These are phyloP conservation scores for Spizellomyces sp. DNA, from an alignment of 192 early-diverging fungal genomes.

Conservation along the genomic window DNA sequence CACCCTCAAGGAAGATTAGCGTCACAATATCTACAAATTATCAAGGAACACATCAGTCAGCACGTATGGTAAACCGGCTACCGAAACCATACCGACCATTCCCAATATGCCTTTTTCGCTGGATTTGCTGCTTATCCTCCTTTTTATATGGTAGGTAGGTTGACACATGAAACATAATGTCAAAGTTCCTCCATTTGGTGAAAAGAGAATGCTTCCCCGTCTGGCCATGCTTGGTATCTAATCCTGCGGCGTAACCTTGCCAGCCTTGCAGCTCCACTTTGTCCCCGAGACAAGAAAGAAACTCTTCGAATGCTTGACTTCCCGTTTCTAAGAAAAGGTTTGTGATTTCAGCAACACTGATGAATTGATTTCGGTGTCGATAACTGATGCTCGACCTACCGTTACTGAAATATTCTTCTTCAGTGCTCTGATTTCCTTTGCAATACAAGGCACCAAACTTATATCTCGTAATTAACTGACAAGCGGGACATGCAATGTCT, in stretches of 20 bases:
- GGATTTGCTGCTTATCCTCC: conserved; percentile 51
- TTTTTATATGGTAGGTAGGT: conserved; percentile 44
- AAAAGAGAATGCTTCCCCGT: conserved; percentile 42
- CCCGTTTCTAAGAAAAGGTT: conserved; percentile 32
- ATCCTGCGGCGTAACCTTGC: conserved; percentile 45
- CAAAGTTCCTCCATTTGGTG: conserved; percentile 41
- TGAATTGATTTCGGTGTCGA: not conserved
- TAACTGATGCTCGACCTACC: conserved; percentile 30
- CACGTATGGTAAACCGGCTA: too few species aligned
- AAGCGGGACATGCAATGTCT: not conserved
- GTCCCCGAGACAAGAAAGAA: conserved; percentile 39
- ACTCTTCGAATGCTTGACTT: conserved; percentile 35
- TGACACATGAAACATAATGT: conserved; percentile 53
- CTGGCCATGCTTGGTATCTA: conserved; percentile 40
- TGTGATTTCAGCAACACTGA: not conserved
- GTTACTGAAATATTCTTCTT: conserved; percentile 51
- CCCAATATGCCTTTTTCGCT: conserved; percentile 55
- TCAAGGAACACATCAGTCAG: not conserved
- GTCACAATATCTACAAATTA: conserved; percentile 43
- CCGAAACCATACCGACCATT: conserved; percentile 37
- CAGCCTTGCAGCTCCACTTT: conserved; percentile 34
- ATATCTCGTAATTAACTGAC: conserved; percentile 26
- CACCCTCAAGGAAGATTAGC: conserved; percentile 47
- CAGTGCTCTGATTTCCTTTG: conserved; percentile 41
- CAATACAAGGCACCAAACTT: conserved; percentile 42